Percentiles rank a stretch among this genome's conserved stretches.
Evolutionary conservation across 495 filamentous ascomycete genomes (phyloP).

Genomic region (Xylaria cubensis): DNA sequence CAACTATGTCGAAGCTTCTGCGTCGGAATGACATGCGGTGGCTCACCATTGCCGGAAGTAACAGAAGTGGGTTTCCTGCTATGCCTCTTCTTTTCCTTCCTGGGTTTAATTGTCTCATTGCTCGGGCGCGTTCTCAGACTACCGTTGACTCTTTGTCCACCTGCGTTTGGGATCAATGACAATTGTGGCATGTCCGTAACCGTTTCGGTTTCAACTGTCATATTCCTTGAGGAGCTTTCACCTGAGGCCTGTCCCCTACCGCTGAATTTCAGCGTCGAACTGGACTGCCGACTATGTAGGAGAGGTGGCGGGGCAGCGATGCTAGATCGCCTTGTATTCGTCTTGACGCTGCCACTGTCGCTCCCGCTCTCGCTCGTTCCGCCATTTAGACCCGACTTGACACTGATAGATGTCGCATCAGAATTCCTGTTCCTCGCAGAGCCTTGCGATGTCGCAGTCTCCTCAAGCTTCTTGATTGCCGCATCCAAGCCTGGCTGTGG

Average conservation of each 20-base stretch:
- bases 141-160: slow-evolving; percentile 68
- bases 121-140: slow-evolving; percentile 88
- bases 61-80: slow-evolving; percentile 74
- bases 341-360: slow-evolving; percentile 60
- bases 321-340: slow-evolving; percentile 40
- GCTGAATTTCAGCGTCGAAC: slow-evolving; percentile 49
- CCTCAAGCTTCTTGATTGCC: slow-evolving; percentile 56
- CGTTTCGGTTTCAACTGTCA: slow-evolving; percentile 98
- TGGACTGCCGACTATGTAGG: slow-evolving; percentile 53
- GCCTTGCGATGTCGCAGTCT: slow-evolving; percentile 52
- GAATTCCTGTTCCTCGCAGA: slow-evolving; percentile 44
- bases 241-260: slow-evolving; percentile 60
- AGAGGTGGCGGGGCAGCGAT: slow-evolving; percentile 43
- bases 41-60: slow-evolving; percentile 75
- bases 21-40: slow-evolving; percentile 37
- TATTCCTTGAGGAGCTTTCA: slow-evolving; percentile 83
- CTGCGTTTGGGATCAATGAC: slow-evolving; percentile 72
- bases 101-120: slow-evolving; percentile 90
- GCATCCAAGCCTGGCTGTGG: slow-evolving; percentile 56
- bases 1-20: slow-evolving; percentile 44
- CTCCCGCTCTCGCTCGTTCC: slow-evolving; percentile 66
- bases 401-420: slow-evolving; percentile 42
- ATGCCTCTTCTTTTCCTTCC: slow-evolving; percentile 89
- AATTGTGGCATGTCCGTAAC: slow-evolving; percentile 91
- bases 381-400: slow-evolving; percentile 43